A percentile compares a stretch with the other conserved stretches of the same genome.
Evolutionary conservation across 805 yeast genomes (phyloP).

Genomic region (Saccharomycopsis malanga): DNA sequence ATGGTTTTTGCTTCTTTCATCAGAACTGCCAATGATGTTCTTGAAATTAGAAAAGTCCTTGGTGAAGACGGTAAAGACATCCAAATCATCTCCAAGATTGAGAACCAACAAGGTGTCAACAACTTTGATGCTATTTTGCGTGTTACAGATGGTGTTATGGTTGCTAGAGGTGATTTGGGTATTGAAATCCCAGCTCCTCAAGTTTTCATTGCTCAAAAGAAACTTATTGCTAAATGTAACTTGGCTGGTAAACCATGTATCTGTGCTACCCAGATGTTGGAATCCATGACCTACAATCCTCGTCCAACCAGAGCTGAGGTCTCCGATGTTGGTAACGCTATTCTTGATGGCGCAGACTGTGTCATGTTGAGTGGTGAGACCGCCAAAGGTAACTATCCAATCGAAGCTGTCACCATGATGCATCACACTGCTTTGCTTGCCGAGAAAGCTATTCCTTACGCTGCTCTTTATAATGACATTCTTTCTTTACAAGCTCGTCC

Average conservation of each 20-base stretch:
- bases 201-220: constrained; percentile 97
- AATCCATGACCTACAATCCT: constrained; percentile 99
- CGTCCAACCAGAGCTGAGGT: constrained; percentile 99
- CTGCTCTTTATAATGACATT: constrained; percentile 75
- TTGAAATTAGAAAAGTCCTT: constrained; percentile 83
- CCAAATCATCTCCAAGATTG: constrained; percentile 95
- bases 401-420: constrained; percentile 98
- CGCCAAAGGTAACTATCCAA: constrained; percentile 98
- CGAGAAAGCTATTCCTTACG: constrained; percentile 93
- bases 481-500: constrained; percentile 82
- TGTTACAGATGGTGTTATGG: constrained; percentile 99
- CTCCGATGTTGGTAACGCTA: constrained; percentile 98
- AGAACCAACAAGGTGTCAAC: constrained; percentile 99
- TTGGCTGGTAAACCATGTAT: constrained; percentile 98
- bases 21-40: constrained; percentile 87
- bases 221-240: constrained; percentile 98
- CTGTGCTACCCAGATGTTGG: constrained; percentile 99
- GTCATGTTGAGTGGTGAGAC: constrained; percentile 99
- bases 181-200: constrained; percentile 99
- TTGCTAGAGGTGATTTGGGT: constrained; percentile 99
- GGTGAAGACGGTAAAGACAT: constrained; percentile 96
- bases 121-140: constrained; percentile 93
- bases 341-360: constrained; percentile 99
- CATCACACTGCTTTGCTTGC: constrained; percentile 95
- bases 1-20: constrained; percentile 98